Percentiles rank a stretch among this genome's conserved stretches.
phyloP scores from a whole-genome alignment of 139 green algal species.

The Gonium pectorale region DNA sequence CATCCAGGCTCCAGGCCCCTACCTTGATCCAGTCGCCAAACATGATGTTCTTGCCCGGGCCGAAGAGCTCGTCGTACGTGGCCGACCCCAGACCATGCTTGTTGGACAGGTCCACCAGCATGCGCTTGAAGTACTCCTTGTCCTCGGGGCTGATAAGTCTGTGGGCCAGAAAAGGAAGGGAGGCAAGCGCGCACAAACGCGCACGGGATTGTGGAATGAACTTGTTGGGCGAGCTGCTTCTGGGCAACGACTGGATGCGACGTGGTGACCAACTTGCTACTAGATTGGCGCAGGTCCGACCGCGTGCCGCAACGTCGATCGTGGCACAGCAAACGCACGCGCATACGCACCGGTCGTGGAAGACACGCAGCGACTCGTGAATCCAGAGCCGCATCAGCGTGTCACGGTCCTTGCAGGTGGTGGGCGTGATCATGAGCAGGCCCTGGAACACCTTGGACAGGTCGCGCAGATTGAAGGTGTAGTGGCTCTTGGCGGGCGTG shows the following conservation, averaged over 20 bases:
- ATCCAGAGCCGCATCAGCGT: constrained; percentile 78
- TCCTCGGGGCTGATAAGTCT: constrained; percentile 82
- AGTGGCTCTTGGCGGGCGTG: constrained; percentile 85
- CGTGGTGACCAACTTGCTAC: no score
- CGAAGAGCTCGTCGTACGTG: constrained; percentile 67
- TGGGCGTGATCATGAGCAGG: constrained; percentile 73
- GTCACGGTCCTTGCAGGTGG: constrained; percentile 60
- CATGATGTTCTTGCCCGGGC: constrained; percentile 58
- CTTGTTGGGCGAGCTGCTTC: no score
- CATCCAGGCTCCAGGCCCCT: neutral
- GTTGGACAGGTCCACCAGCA: constrained; percentile 61
- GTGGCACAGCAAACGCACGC: neutral
- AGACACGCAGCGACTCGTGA: constrained; percentile 86
- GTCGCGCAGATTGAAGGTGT: constrained; percentile 90
- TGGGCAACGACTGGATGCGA: no score
- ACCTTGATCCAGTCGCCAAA: constrained; percentile 77
- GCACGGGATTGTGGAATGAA: no score
- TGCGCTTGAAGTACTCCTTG: constrained; percentile 78
- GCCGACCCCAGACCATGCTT: constrained; percentile 60
- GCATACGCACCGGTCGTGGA: constrained; percentile 77
- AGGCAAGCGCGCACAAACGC: no score
- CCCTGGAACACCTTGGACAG: constrained; percentile 89
- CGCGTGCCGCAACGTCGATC: no score
- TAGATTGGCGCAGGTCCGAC: no score
- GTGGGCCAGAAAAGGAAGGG: neutral